Evolutionary conservation across 495 filamentous ascomycete species (phyloP).

Genomic region (Penicillium daleae): DNA sequence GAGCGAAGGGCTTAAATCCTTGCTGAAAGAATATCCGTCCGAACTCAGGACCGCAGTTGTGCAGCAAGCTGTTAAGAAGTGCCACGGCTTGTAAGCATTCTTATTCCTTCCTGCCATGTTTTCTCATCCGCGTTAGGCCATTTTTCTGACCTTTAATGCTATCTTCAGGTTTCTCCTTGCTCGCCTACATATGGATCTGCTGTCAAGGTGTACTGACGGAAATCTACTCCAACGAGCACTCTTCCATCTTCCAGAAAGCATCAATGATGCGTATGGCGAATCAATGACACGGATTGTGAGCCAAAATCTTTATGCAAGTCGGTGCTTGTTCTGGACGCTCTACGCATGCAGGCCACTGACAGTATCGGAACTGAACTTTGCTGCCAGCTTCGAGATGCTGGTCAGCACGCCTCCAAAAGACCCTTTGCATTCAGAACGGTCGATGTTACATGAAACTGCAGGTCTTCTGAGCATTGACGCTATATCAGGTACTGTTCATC

Average conservation of each 20-base stretch:
- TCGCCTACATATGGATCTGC: slow-evolving; percentile 32
- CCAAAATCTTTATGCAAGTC: slow-evolving; percentile 22
- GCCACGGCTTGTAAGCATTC: slow-evolving; percentile 34
- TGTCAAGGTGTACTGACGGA: slow-evolving; percentile 29
- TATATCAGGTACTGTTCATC: slow-evolving; percentile 25
- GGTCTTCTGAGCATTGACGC: slow-evolving; percentile 37
- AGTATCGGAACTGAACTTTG: slow-evolving; percentile 30
- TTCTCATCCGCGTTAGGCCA: no score
- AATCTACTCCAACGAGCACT: slow-evolving; percentile 32
- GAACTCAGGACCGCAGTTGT: slow-evolving; percentile 25
- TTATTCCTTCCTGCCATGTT: neutral
- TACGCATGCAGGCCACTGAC: slow-evolving; percentile 34
- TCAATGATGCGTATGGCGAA: slow-evolving; percentile 40
- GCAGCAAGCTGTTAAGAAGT: slow-evolving; percentile 27
- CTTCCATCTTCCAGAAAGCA: slow-evolving; percentile 34
- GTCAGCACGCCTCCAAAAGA: neutral
- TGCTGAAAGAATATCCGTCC: slow-evolving; percentile 18
- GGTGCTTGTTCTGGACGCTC: slow-evolving; percentile 38
- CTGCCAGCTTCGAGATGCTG: slow-evolving; percentile 11
- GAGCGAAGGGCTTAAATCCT: slow-evolving; percentile 12
- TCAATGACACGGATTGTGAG: slow-evolving; percentile 38
- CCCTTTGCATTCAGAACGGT: slow-evolving; percentile 22
- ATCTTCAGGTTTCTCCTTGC: slow-evolving; percentile 37
- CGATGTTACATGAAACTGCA: slow-evolving; percentile 18
- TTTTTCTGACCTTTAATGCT: neutral